phyloP scores from a whole-genome alignment of 331 rosid species.

The Telfairia occidentalis region DNA sequence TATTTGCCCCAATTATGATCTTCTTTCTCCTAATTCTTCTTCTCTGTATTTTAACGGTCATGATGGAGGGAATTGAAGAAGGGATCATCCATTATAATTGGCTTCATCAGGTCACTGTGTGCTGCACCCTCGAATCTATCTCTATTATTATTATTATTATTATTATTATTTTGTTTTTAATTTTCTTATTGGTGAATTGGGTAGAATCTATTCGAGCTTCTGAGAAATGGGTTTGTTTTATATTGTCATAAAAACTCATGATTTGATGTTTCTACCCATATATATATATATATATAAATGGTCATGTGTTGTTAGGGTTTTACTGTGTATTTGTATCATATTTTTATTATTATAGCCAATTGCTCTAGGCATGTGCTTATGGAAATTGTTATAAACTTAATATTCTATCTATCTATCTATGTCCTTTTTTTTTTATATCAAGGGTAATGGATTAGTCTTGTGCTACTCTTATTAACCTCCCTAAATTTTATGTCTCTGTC shows the following conservation, averaged over 20 bases:
- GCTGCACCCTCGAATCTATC: too few relatives aligned
- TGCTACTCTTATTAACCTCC: not conserved
- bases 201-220: not conserved
- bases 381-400: not conserved
- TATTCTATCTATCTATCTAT: not conserved
- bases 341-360: not conserved
- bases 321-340: not conserved
- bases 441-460: not conserved
- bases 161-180: too few relatives aligned
- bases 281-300: too few relatives aligned
- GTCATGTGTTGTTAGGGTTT: not conserved
- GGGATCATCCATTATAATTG: too few relatives aligned
- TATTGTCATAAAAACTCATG: not conserved
- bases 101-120: too few relatives aligned
- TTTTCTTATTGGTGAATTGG: not conserved
- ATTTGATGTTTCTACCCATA: not conserved
- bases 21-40: conserved; percentile 20
- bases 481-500: not conserved
- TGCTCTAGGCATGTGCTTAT: conserved; percentile 7
- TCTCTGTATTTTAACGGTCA: conserved; percentile 23
- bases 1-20: not conserved
- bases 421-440: too few relatives aligned
- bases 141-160: too few relatives aligned
- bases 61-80: conserved; percentile 35
- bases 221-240: not conserved